A percentile compares a stretch with the other conserved stretches of the same genome.
Conservation (phyloP, 768 basidiomycete species). For the Suillus fuscotomentosus region DNA sequence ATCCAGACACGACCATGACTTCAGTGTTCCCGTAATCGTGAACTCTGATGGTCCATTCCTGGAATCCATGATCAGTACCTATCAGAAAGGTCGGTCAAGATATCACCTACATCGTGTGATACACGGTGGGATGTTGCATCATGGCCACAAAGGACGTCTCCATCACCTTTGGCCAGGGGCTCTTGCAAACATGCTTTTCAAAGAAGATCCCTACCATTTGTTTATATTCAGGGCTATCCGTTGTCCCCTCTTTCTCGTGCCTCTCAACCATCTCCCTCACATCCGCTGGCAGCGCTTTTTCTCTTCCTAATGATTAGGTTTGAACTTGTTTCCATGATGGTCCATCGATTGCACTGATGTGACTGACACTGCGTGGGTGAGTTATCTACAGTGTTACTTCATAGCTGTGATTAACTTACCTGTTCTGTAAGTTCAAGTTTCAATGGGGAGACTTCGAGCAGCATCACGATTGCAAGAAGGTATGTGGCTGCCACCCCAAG, state of each 20-base stretch:
- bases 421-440: background rate
- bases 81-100: conserved; percentile 3
- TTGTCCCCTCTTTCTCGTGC: conserved; percentile 26
- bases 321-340: background rate
- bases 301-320: too few relatives aligned
- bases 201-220: conserved; percentile 18
- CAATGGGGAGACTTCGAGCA: background rate
- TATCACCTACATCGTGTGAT: conserved; percentile 15
- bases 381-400: background rate
- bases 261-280: conserved; percentile 18
- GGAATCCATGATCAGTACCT: background rate
- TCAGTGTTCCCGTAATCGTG: conserved; percentile 34
- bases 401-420: background rate
- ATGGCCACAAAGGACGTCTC: conserved; percentile 15
- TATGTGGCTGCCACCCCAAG: background rate
- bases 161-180: conserved; percentile 28
- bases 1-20: conserved; percentile 41
- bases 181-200: conserved; percentile 27
- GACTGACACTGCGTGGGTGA: background rate
- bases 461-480: background rate
- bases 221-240: conserved; percentile 24
- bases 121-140: conserved; percentile 15
- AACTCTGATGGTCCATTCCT: conserved; percentile 27
- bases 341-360: background rate
- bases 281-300: conserved; percentile 17